These are phyloP conservation scores for Zygoascus hellenicus DNA, from an alignment of 1,139 yeast species.

Conservation along the genomic window DNA sequence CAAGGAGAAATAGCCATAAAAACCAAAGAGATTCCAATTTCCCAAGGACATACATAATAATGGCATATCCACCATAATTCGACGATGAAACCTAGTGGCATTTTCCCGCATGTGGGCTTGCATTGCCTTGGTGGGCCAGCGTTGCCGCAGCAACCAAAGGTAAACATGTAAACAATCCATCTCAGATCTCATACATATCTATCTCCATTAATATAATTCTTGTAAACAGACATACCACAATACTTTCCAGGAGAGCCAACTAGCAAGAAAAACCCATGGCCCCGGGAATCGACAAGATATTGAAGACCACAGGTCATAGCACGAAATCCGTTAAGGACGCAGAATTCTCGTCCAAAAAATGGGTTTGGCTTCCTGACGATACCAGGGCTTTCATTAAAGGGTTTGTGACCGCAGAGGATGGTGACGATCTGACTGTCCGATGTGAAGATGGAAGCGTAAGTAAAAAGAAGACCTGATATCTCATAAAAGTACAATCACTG, in stretches of 20 bases:
- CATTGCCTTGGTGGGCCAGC: background rate
- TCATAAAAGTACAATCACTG: background rate
- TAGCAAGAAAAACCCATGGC: background rate
- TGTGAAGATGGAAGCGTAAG: conserved; percentile 44
- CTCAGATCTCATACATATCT: background rate
- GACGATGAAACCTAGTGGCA: background rate
- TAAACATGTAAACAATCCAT: conserved; percentile 8
- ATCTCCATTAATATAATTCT: conserved; percentile 1
- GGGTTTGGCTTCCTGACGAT: conserved; percentile 85
- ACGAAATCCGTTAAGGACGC: conserved; percentile 34
- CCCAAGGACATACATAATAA: background rate
- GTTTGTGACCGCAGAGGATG: conserved; percentile 49
- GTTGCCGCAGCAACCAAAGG: conserved; percentile 8
- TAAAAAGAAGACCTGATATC: conserved; percentile 10
- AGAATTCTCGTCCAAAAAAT: conserved; percentile 49
- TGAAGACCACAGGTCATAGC: background rate
- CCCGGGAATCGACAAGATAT: conserved; percentile 3
- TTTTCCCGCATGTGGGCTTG: background rate
- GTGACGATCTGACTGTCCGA: conserved; percentile 47
- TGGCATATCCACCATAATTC: background rate
- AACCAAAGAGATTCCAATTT: too few relatives aligned
- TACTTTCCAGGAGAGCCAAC: background rate
- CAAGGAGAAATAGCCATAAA: too few relatives aligned
- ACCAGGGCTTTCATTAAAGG: conserved; percentile 64
- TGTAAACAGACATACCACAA: background rate